Conservation (phyloP, 108 stramenopile species). For the Conticribra guillardii region DNA sequence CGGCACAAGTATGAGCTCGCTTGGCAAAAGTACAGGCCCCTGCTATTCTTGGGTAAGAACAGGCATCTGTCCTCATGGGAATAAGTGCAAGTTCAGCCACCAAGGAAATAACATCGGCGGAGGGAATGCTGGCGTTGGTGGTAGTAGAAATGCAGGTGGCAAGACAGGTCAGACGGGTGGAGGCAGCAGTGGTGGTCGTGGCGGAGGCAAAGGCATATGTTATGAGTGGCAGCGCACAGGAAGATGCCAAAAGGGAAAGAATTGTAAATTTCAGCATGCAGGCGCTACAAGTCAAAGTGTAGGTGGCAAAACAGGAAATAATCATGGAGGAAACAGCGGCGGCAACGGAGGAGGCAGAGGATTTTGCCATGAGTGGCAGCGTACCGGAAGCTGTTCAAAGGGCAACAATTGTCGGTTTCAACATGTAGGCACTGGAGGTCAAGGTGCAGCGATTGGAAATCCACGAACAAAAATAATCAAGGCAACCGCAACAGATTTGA, state of each 20-base stretch:
- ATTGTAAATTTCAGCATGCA: slow-evolving; percentile 31
- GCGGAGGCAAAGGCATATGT: slow-evolving; percentile 5
- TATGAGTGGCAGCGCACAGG: slow-evolving; percentile 25
- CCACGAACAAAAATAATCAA: background rate
- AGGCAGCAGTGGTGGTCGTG: background rate
- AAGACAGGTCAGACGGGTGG: background rate
- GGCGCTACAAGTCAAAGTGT: background rate
- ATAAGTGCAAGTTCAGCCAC: background rate
- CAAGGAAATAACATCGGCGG: background rate
- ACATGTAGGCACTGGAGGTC: background rate
- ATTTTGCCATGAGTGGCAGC: slow-evolving; percentile 6
- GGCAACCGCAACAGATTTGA: background rate
- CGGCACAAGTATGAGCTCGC: too few species aligned
- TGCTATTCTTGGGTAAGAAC: background rate
- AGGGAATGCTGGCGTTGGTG: background rate
- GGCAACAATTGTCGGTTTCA: too few species aligned
- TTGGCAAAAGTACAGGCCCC: too few species aligned
- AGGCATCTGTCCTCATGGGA: background rate
- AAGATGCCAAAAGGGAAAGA: slow-evolving; percentile 23
- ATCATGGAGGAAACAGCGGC: background rate
- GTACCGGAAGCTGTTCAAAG: slow-evolving; percentile 13
- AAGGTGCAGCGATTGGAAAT: background rate
- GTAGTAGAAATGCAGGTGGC: background rate
- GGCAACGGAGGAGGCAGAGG: background rate
- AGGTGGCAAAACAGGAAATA: background rate